Conservation (phyloP, 306 rosid genomes). For the Castanea crenata region DNA sequence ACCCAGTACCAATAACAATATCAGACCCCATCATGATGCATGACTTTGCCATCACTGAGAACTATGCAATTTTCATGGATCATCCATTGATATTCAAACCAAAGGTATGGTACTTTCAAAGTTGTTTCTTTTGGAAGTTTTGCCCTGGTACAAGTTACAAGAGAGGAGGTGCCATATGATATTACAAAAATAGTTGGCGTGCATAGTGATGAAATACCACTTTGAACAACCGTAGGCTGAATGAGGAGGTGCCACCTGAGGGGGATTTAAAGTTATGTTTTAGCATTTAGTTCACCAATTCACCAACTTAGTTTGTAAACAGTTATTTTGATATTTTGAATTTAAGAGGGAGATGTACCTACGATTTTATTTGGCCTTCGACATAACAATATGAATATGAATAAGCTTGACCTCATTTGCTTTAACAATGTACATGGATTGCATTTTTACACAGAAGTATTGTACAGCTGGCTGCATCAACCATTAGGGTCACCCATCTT, state of each 20-base stretch:
- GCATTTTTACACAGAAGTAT: too few relatives aligned
- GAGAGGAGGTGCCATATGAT: neutral
- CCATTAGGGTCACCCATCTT: too few relatives aligned
- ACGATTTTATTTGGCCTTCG: too few relatives aligned
- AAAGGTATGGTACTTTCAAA: conserved; percentile 52
- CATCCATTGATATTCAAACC: conserved; percentile 84
- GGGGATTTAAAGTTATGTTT: neutral
- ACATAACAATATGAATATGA: too few relatives aligned
- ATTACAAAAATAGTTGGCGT: neutral
- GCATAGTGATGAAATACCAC: neutral
- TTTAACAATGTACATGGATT: too few relatives aligned
- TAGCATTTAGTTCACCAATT: neutral
- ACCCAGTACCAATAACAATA: conserved; percentile 88
- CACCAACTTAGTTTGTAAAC: too few relatives aligned
- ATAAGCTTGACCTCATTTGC: too few relatives aligned
- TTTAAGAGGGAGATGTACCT: too few relatives aligned
- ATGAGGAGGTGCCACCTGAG: neutral
- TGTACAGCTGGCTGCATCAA: too few relatives aligned
- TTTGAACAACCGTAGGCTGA: neutral
- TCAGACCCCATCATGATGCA: conserved; percentile 93
- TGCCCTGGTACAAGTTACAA: neutral
- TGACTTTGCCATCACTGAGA: conserved; percentile 93
- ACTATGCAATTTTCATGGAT: conserved; percentile 85
- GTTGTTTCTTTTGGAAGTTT: conserved; percentile 5
- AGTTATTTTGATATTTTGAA: too few relatives aligned